Evolutionary conservation across 768 basidiomycete genomes (phyloP).

Genomic region (Mycena crocata): DNA sequence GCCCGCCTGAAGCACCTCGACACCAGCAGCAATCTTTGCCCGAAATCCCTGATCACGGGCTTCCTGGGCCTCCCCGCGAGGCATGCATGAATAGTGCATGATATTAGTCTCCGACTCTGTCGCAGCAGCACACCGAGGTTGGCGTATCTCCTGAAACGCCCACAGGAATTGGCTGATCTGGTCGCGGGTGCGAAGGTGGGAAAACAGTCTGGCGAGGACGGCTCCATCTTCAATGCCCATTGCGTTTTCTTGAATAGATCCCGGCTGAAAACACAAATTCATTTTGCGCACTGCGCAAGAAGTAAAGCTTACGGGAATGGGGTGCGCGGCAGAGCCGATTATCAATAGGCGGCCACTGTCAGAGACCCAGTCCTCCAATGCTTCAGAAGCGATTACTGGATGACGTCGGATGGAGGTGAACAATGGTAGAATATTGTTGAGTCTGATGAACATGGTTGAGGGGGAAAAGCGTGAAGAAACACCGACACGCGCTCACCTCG

Average conservation of each 20-base stretch:
- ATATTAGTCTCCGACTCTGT: conserved; percentile 58
- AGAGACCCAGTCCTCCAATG: conserved; percentile 9
- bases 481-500: background rate
- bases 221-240: conserved; percentile 72
- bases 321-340: conserved; percentile 1
- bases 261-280: conserved; percentile 48
- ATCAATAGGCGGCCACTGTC: background rate
- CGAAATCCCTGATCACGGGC: conserved; percentile 54
- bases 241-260: conserved; percentile 59
- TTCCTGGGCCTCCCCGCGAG: conserved; percentile 53
- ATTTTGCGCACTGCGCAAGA: background rate
- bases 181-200: conserved; percentile 57
- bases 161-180: conserved; percentile 64
- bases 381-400: background rate
- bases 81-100: conserved; percentile 58
- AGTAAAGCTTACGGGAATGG: conserved; percentile 3
- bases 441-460: background rate
- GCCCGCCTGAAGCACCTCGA: background rate
- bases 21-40: conserved; percentile 47
- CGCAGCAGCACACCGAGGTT: conserved; percentile 57
- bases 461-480: background rate
- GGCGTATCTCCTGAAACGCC: conserved; percentile 68
- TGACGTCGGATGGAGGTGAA: background rate
- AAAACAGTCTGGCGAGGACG: conserved; percentile 70
- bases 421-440: background rate